Base-by-base conservation (phyloP, 495 filamentous ascomycete species). In the Durotheca rogersii region DNA sequence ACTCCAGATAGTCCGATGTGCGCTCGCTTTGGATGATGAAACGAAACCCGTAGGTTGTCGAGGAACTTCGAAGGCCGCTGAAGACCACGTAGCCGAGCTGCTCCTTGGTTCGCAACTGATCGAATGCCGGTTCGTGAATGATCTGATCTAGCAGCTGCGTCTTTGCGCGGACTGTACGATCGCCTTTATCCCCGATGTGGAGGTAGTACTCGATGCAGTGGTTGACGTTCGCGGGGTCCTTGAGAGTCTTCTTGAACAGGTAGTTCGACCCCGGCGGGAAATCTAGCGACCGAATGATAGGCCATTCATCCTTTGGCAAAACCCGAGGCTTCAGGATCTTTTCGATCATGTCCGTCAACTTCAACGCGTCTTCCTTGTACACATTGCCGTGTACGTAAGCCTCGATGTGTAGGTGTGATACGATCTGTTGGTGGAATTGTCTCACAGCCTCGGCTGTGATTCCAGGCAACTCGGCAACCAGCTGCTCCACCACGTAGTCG, bases 31-130 rank as follows among this genome's bases (percentile, higher is more conserved):
- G 93, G 34, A 99, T 92, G 55, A 97, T 83, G 48, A 99, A 84
- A 7, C 91, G 80, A 64, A 90, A 95, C 6, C 87, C 88, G 44
- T 89, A 85, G 3, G 85, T 88, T 0, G 85, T 91, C 35, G 81
- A 66, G 27, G 78, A 81, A 45, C 83, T 75, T 34, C 86, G 76
- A 9, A 81, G 70, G 10, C 90, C 89, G 38, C 86, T 92, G 72
- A 87, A 95, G 1, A 99, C 93, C 35, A 97, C 85, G 61, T 99
- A 99, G 10, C 93, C 93, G 6, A 99, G 85, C 67, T 99, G 93
- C 66, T 99, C 93, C 67, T 96, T 96, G 33, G 93, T 96, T 33
- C 93, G 83, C 1, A 99, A 76, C 63, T 91, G 88, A 66, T 99
- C 88, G 65, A 97, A 99, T 17, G 83, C 86, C 12, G 90, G 90